phyloP scores from a whole-genome alignment of 306 rosid genomes.

The Sophora flavescens region DNA sequence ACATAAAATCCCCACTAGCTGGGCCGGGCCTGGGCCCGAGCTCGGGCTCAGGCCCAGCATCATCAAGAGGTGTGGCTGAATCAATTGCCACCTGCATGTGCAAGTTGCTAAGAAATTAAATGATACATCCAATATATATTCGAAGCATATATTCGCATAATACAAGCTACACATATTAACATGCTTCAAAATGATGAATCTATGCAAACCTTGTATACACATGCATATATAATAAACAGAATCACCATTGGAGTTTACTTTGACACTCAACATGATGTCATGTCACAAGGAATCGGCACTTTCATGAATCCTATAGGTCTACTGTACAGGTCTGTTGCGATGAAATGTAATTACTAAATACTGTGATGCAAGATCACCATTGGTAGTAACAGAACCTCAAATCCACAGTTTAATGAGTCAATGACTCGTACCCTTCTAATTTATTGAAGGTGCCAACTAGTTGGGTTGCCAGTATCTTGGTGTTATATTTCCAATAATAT shows the following conservation, averaged over 20 bases:
- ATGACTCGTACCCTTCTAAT: background rate
- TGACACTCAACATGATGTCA: background rate
- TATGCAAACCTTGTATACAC: background rate
- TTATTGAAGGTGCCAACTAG: background rate
- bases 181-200: conserved; percentile 7
- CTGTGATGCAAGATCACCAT: background rate
- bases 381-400: background rate
- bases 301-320: conserved; percentile 18
- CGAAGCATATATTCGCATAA: conserved; percentile 18
- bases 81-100: conserved; percentile 67
- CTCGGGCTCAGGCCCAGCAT: conserved; percentile 29
- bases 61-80: conserved; percentile 93
- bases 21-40: conserved; percentile 51
- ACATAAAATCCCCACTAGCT: conserved; percentile 63
- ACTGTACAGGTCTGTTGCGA: conserved; percentile 11
- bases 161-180: conserved; percentile 2
- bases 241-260: conserved; percentile 17
- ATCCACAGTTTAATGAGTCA: background rate
- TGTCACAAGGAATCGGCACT: conserved; percentile 18
- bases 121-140: background rate
- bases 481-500: background rate
- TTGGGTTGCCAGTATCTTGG: background rate
- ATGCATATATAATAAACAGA: background rate
- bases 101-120: conserved; percentile 33
- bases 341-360: conserved; percentile 3